Conservation (phyloP, 495 filamentous ascomycete species). For the Lentithecium fluviatile region DNA sequence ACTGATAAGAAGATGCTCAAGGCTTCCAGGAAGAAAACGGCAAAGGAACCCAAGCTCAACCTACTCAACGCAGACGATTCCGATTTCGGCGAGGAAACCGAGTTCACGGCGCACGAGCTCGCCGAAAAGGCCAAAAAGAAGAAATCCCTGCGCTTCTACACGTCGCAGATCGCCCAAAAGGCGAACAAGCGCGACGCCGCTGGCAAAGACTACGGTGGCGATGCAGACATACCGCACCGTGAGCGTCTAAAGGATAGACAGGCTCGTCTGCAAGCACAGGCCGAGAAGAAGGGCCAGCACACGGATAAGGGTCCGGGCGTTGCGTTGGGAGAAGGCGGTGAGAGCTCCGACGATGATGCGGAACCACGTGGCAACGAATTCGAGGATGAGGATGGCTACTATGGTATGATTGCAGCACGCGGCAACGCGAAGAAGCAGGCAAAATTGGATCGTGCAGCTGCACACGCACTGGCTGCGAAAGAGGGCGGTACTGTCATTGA, state of each 20-base stretch:
- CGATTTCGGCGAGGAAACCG: conserved; percentile 67
- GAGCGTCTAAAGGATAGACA: conserved; percentile 84
- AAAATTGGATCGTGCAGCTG: conserved; percentile 63
- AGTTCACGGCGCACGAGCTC: conserved; percentile 61
- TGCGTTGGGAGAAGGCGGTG: conserved; percentile 55
- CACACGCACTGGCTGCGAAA: conserved; percentile 51
- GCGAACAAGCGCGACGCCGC: conserved; percentile 79
- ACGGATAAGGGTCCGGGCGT: conserved; percentile 55
- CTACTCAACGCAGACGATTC: conserved; percentile 49
- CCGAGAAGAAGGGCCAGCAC: conserved; percentile 76
- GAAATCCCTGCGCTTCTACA: conserved; percentile 92
- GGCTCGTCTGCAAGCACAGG: conserved; percentile 78
- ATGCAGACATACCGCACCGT: conserved; percentile 85
- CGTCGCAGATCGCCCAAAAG: conserved; percentile 91
- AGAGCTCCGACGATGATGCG: conserved; percentile 56
- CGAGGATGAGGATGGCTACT: conserved; percentile 71
- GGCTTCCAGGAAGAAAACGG: conserved; percentile 42
- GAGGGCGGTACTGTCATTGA: conserved; percentile 61
- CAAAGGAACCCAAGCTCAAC: conserved; percentile 36
- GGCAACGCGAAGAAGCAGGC: conserved; percentile 68
- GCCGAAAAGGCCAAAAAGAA: conserved; percentile 82
- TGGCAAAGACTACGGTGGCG: conserved; percentile 81
- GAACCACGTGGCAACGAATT: conserved; percentile 48
- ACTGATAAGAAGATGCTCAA: conserved; percentile 36
- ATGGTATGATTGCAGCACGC: conserved; percentile 75